Evolutionary conservation across 2,329 filamentous ascomycete species (phyloP), one percentile per base, ranked within the genome.

Genomic region (Exophiala calicioides): DNA sequence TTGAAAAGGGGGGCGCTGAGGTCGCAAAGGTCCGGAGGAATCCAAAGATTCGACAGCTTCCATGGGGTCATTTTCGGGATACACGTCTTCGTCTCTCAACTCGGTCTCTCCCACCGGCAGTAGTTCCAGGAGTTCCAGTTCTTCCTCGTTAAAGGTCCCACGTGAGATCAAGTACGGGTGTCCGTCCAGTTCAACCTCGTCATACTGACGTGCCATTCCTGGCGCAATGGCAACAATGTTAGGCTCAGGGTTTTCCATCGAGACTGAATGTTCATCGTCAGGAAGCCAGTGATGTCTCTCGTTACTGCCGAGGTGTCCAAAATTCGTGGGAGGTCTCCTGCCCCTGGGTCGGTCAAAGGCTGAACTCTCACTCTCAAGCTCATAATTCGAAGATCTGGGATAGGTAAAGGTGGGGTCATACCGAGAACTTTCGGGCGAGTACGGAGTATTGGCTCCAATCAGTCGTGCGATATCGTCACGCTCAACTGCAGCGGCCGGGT

Each of bases 351-450:
- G 35, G 12, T 58, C 57, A 24, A 53, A 54, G 30, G 35, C 50
- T 4, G 58, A 59, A 19, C 32, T 48, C 18, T 48, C 44, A 44
- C 57, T 60, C 16, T 58, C 57, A 23, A 52, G 33, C 23, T 58
- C 53, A 27, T 58, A 59, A 26, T 55, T 56, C 8, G 57, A 58
- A 5, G 57, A 60, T 33, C 42, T 54, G 10, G 57, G 57, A 44
- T 58, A 57, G 4, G 56, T 60, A 40, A 60, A 58, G 4, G 58
- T 56, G 38, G 52, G 53, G 27, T 59, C 56, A 35, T 59, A 51
- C 30, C 48, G 48, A 18, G 57, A 59, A 27, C 57, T 59, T 44
- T 55, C 47, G 37, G 57, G 57, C 5, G 57, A 59, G 31, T 59
- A 56, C 16, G 47, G 40, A 42, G 15, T 47, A 42, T 32, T 49